Base-by-base conservation (phyloP, 257 asterid genomes). In the Cinchona pubescens region DNA sequence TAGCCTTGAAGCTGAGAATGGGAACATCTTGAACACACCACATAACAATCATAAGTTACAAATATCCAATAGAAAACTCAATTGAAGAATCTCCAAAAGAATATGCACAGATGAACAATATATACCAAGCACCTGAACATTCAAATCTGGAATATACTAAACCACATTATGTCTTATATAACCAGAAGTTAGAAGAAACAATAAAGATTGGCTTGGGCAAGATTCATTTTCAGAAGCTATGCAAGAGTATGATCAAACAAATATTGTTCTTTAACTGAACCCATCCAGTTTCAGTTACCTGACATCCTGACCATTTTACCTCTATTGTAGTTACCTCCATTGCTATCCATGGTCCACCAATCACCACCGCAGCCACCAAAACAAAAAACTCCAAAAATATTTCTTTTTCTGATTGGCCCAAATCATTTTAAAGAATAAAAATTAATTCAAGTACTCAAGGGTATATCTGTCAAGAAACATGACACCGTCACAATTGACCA, bases 371-470 rank as follows among this genome's bases (percentile, higher is more conserved):
- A n/a, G n/a, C n/a, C n/a, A n/a, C n/a, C n/a, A n/a, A n/a, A n/a
- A n/a, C n/a, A n/a, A n/a, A n/a, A n/a, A n/a, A n/a, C n/a, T n/a
- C n/a, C n/a, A n/a, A n/a, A n/a, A n/a, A n/a, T n/a, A n/a, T n/a
- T n/a, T n/a, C n/a, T n/a, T n/a, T n/a, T n/a, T 65, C 49, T n/a
- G 13, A 62, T 74, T 29, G 42, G 66, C 69, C 69, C 40, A 60
- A 73, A 37, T 25, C 60, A 60, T 30, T 11, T 27, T n/a, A n/a
- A n/a, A n/a, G n/a, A n/a, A n/a, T n/a, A 60, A 73, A 46, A 38
- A 9, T 10, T 9, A 73, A 43, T 45, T 42, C 5, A n/a, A 34
- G 35, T 40, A n/a, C n/a, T n/a, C n/a, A n/a, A n/a, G n/a, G n/a
- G n/a, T n/a, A n/a, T n/a, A n/a, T n/a, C n/a, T n/a, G n/a, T n/a